Evolutionary conservation across 2,329 filamentous ascomycete genomes (phyloP).

Genomic region (Fulvia fulva): DNA sequence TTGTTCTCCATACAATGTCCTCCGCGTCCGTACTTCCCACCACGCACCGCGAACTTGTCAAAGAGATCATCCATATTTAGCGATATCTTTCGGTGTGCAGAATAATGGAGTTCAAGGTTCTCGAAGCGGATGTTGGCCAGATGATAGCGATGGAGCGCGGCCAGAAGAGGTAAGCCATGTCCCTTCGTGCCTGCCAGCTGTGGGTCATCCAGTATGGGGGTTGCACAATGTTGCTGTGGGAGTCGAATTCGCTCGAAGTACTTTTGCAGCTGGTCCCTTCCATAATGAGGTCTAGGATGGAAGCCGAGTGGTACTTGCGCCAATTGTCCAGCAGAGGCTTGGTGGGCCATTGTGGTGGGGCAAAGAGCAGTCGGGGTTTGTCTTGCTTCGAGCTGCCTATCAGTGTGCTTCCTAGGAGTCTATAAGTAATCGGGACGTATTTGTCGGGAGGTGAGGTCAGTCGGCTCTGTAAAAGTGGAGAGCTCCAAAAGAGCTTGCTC

Average conservation of each 20-base stretch:
- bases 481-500: neutral
- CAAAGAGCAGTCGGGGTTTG: neutral
- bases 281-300: slow-evolving; percentile 22
- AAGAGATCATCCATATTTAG: slow-evolving; percentile 50
- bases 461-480: neutral
- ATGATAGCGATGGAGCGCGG: slow-evolving; percentile 35
- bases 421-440: no score
- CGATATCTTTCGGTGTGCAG: slow-evolving; percentile 45
- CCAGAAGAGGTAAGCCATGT: slow-evolving; percentile 27
- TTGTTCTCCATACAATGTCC: slow-evolving; percentile 61
- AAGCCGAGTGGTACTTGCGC: slow-evolving; percentile 13
- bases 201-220: slow-evolving; percentile 16
- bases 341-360: slow-evolving; percentile 18
- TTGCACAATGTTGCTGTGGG: slow-evolving; percentile 13
- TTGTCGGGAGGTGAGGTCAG: neutral
- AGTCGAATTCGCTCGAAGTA: slow-evolving; percentile 25
- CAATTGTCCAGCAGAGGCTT: slow-evolving; percentile 8
- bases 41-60: slow-evolving; percentile 48
- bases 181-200: slow-evolving; percentile 20
- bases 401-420: no score
- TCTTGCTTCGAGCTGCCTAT: neutral
- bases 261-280: slow-evolving; percentile 18
- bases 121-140: slow-evolving; percentile 53
- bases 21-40: slow-evolving; percentile 41
- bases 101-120: slow-evolving; percentile 55